Evolutionary conservation across 1,139 yeast species (phyloP).

Genomic region (Spathaspora sp.): DNA sequence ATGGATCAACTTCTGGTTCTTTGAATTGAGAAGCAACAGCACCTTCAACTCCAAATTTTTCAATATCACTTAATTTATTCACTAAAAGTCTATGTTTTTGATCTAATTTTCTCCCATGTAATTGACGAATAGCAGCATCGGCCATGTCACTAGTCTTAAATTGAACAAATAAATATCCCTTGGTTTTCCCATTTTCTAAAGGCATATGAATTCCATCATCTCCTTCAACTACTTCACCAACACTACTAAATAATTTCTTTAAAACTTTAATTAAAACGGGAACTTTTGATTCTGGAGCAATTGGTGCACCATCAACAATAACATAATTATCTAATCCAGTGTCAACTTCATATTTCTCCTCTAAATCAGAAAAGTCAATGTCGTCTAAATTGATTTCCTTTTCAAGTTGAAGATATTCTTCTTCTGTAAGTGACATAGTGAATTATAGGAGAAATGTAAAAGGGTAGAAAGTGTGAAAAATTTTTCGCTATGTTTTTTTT

Average conservation of each 20-base stretch:
- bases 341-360: conserved; percentile 68
- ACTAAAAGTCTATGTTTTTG: conserved; percentile 87
- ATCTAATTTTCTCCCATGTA: conserved; percentile 89
- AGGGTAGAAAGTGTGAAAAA: conserved; percentile 2
- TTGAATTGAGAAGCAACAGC: conserved; percentile 60
- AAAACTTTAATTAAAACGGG: conserved; percentile 84
- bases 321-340: conserved; percentile 75
- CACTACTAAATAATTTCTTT: conserved; percentile 69
- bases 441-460: neutral
- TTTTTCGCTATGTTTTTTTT: conserved; percentile 1
- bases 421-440: conserved; percentile 14
- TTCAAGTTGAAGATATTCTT: conserved; percentile 41
- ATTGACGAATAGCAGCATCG: conserved; percentile 71
- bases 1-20: conserved; percentile 72
- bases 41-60: conserved; percentile 73
- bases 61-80: conserved; percentile 82
- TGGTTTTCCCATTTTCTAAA: conserved; percentile 72
- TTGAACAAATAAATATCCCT: conserved; percentile 88
- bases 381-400: conserved; percentile 50
- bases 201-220: conserved; percentile 81
- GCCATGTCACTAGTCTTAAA: conserved; percentile 70
- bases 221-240: conserved; percentile 68
- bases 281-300: conserved; percentile 87
- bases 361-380: conserved; percentile 86
- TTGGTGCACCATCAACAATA: conserved; percentile 93